A percentile compares a stretch with the other conserved stretches of the same genome.
Conservation (phyloP, 441 rosid genomes). For the Arabidopsis lyrata region DNA sequence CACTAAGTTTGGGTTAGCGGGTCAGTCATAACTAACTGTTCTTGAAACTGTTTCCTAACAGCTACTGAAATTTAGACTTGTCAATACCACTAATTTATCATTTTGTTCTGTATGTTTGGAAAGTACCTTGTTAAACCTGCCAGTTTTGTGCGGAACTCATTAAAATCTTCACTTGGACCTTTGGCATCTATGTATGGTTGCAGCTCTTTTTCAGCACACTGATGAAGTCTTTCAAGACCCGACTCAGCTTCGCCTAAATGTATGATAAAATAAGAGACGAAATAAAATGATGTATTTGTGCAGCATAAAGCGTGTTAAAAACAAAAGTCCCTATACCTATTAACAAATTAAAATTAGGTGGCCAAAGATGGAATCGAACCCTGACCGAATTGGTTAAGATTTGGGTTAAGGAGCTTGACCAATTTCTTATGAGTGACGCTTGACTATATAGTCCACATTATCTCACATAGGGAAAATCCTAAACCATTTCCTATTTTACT, state of each 20-base stretch:
- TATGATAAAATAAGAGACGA: slow-evolving; percentile 13
- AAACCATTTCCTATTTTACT: not conserved
- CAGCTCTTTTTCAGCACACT: slow-evolving; percentile 82
- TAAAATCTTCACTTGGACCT: slow-evolving; percentile 61
- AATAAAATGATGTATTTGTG: not conserved
- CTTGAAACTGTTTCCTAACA: not conserved
- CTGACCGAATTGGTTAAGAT: not conserved
- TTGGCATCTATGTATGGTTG: slow-evolving; percentile 57
- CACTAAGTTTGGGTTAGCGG: not conserved
- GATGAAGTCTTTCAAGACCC: slow-evolving; percentile 82
- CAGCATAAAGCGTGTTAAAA: slow-evolving; percentile 3
- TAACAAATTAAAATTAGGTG: slow-evolving; percentile 5
- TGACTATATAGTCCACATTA: slow-evolving; percentile 10
- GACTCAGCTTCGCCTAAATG: slow-evolving; percentile 80
- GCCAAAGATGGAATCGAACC: not conserved
- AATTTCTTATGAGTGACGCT: not conserved
- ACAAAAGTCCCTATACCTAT: not conserved
- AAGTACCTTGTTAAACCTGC: slow-evolving; percentile 77
- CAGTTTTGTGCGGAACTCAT: slow-evolving; percentile 77
- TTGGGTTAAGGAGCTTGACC: not conserved
- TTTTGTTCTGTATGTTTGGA: not conserved
- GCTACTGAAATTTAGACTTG: not conserved
- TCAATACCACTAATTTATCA: not conserved
- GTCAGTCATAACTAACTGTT: not conserved
- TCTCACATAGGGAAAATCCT: slow-evolving; percentile 1